Percentiles rank a stretch among this genome's conserved stretches.
Conservation (phyloP, 2,329 filamentous ascomycete genomes). For the Colletotrichum salicis region DNA sequence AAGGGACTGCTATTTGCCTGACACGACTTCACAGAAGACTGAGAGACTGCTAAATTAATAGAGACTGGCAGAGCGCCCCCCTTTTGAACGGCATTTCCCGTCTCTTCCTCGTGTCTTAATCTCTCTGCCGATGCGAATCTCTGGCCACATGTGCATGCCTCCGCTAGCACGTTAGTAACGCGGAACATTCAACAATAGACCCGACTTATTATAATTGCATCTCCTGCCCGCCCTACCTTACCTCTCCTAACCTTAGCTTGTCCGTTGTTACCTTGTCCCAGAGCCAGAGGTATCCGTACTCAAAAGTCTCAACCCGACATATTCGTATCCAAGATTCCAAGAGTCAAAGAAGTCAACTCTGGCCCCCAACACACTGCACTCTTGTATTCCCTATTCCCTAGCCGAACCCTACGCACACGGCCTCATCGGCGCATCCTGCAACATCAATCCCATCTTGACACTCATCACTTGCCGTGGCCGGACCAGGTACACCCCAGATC, state of each 20-base stretch:
- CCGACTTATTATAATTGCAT: constrained; percentile 3
- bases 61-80: neutral
- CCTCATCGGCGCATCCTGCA: constrained; percentile 7
- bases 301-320: too few relatives aligned
- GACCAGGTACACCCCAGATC: constrained; percentile 24
- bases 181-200: neutral
- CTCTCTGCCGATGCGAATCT: neutral
- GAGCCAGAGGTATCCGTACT: too few relatives aligned
- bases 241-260: neutral
- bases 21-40: neutral
- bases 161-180: neutral
- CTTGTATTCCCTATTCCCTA: neutral
- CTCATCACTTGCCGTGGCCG: constrained; percentile 16
- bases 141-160: neutral
- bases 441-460: constrained; percentile 23
- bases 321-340: too few relatives aligned
- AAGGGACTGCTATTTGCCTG: neutral
- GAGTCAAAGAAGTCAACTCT: neutral
- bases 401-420: constrained; percentile 12
- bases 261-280: neutral
- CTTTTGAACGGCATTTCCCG: neutral
- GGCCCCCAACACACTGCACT: neutral
- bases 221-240: constrained; percentile 5
- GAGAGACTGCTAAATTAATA: neutral
- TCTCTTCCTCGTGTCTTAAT: neutral